phyloP scores from a whole-genome alignment of 306 rosid genomes.

The Mimosa pudica region DNA sequence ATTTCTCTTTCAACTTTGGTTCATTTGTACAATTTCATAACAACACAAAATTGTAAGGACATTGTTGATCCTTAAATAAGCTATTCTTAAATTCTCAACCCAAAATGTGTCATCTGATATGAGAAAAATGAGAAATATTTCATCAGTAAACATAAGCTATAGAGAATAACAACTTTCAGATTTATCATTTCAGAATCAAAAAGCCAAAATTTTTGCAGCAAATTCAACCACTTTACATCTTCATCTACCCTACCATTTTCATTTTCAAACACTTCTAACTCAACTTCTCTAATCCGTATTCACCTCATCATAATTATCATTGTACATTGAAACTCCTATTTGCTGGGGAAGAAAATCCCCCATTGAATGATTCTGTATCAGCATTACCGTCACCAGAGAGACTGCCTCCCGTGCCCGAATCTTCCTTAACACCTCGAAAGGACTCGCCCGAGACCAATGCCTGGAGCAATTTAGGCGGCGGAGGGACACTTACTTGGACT shows the following conservation, averaged over 20 bases:
- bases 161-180: neutral
- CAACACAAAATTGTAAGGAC: neutral
- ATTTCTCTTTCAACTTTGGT: neutral
- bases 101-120: constrained; percentile 19
- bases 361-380: constrained; percentile 56
- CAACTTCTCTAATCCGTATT: constrained; percentile 29
- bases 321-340: constrained; percentile 43
- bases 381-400: constrained; percentile 49
- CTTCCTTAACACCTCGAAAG: constrained; percentile 56
- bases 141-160: constrained; percentile 16
- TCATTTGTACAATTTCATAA: neutral
- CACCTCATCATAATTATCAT: constrained; percentile 34
- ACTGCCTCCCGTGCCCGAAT: constrained; percentile 47
- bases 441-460: constrained; percentile 83
- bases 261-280: constrained; percentile 16
- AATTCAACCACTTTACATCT: constrained; percentile 37
- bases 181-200: constrained; percentile 21
- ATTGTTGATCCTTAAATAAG: neutral
- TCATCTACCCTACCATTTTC: constrained; percentile 24
- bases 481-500: constrained; percentile 66
- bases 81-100: neutral
- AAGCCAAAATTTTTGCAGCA: constrained; percentile 26
- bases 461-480: constrained; percentile 72
- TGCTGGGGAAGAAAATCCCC: constrained; percentile 47
- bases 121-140: neutral